Evolutionary conservation across 192 early-diverging fungal genomes (phyloP).

Genomic region (Coemansia sp.): DNA sequence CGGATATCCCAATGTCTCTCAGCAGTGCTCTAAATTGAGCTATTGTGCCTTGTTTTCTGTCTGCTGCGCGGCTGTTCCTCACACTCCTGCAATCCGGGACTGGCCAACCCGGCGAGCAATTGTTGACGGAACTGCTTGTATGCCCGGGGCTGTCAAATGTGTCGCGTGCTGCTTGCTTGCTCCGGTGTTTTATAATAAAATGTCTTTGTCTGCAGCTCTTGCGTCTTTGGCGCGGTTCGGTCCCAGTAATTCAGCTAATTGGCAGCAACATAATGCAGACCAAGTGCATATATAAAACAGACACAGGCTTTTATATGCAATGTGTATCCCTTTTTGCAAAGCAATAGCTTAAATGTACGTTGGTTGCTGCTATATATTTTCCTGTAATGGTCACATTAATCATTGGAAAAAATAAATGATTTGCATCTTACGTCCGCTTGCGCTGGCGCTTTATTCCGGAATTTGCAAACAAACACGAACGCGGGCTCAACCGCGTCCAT

Average conservation of each 20-base stretch:
- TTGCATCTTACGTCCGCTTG: neutral
- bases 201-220: neutral
- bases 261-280: neutral
- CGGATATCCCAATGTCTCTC: neutral
- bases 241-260: neutral
- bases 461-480: neutral
- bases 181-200: neutral
- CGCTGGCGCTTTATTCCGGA: neutral
- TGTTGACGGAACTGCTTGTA: neutral
- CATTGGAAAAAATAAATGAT: neutral
- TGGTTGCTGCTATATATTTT: neutral
- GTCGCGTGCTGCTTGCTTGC: neutral
- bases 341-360: neutral
- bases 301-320: constrained; percentile 1
- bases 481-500: neutral
- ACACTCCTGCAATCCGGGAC: neutral
- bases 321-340: constrained; percentile 6
- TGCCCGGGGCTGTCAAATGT: neutral
- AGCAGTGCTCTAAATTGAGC: neutral
- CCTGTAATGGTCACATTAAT: neutral
- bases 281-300: constrained; percentile 10
- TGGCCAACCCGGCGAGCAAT: neutral
- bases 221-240: neutral
- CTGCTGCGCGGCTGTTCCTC: neutral
- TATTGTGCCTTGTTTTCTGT: neutral